A percentile compares a stretch with the other conserved stretches of the same genome.
phyloP scores from a whole-genome alignment of 805 yeast genomes.

The Wickerhamiella kurtzmanii region DNA sequence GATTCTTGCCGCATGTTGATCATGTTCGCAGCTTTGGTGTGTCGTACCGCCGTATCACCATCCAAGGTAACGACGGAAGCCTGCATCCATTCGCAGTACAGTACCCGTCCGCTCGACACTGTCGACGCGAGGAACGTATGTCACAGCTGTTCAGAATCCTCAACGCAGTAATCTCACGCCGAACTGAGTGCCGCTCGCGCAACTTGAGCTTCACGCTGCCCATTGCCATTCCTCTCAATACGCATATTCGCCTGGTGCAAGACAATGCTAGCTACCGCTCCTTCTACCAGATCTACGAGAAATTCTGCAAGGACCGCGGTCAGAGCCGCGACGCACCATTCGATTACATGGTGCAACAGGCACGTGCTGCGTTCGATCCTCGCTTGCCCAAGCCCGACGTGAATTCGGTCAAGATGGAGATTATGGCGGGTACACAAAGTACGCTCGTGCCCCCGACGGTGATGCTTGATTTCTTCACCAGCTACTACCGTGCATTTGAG shows the following conservation, averaged over 20 bases:
- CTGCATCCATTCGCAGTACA: conserved; percentile 89
- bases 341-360: conserved; percentile 68
- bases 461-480: conserved; percentile 62
- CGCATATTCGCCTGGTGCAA: conserved; percentile 79
- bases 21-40: conserved; percentile 81
- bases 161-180: conserved; percentile 63
- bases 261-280: conserved; percentile 68
- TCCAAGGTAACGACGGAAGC: conserved; percentile 89
- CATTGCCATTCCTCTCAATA: conserved; percentile 83
- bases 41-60: conserved; percentile 75
- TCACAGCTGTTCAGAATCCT: conserved; percentile 84
- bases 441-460: conserved; percentile 74
- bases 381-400: conserved; percentile 87
- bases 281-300: conserved; percentile 76
- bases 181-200: conserved; percentile 80
- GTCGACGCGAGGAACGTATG: conserved; percentile 89
- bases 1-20: conserved; percentile 81
- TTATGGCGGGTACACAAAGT: conserved; percentile 78
- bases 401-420: conserved; percentile 78
- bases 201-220: conserved; percentile 78
- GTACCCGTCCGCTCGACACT: conserved; percentile 94
- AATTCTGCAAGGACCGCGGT: conserved; percentile 58
- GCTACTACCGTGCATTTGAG: conserved; percentile 61
- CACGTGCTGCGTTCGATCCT: conserved; percentile 88
- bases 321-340: conserved; percentile 81